Conservation (phyloP, 2,329 filamentous ascomycete genomes). For the Emmonsiellopsis sp. region DNA sequence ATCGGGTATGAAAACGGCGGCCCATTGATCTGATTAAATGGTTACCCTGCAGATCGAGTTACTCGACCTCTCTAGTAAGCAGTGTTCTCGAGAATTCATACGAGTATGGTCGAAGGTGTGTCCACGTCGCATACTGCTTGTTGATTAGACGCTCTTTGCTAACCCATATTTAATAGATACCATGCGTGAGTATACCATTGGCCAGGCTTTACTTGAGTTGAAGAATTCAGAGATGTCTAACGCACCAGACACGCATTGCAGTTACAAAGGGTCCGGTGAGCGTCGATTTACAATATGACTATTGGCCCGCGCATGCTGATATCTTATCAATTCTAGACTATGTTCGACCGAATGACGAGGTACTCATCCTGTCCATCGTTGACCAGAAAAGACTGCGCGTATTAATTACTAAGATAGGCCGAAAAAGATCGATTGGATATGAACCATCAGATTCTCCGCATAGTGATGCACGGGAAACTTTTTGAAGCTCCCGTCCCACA, state of each 20-base stretch:
- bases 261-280: neutral
- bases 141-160: neutral
- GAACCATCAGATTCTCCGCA: slow-evolving; percentile 3
- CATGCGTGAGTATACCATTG: neutral
- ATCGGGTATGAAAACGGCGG: too few relatives aligned
- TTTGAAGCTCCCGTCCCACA: neutral
- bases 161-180: neutral
- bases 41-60: neutral
- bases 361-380: neutral
- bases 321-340: neutral
- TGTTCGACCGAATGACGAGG: slow-evolving; percentile 10
- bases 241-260: neutral
- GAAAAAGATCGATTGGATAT: slow-evolving; percentile 11
- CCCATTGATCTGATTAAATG: neutral
- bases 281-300: neutral
- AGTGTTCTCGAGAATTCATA: neutral
- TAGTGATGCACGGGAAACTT: slow-evolving; percentile 1
- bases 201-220: neutral
- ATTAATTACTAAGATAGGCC: neutral
- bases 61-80: neutral
- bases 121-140: neutral
- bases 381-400: too few relatives aligned
- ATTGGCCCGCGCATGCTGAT: neutral
- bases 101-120: neutral
- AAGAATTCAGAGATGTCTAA: neutral